These are phyloP conservation scores for Petunia hybrid DNA, from an alignment of 305 asterid species.

Conservation along the genomic window DNA sequence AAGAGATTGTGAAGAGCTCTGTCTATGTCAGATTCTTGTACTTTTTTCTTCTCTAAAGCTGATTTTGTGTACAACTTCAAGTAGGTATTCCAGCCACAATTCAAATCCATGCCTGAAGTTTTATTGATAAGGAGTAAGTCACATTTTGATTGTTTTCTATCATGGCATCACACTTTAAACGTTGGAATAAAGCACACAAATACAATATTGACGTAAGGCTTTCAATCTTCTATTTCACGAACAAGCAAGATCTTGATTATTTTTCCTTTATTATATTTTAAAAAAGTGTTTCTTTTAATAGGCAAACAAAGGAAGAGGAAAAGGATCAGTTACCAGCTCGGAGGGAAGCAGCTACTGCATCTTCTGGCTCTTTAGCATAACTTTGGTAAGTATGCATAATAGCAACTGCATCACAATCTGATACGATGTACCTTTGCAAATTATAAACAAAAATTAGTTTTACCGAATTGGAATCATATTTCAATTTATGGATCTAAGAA, in stretches of 20 bases:
- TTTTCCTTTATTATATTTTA: too few species aligned
- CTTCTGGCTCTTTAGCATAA: conserved; percentile 75
- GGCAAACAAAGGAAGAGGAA: not conserved
- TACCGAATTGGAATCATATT: not conserved
- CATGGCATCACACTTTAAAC: too few species aligned
- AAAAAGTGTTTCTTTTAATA: not conserved
- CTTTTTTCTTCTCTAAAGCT: conserved; percentile 52
- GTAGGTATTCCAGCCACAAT: conserved; percentile 53
- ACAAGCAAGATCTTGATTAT: too few species aligned
- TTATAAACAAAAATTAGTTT: not conserved
- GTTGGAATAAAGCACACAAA: too few species aligned
- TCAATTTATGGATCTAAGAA: not conserved
- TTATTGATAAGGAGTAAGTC: too few species aligned
- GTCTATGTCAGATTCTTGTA: conserved; percentile 33
- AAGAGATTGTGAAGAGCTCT: conserved; percentile 61
- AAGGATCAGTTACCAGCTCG: conserved; percentile 60
- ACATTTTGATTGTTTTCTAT: too few species aligned
- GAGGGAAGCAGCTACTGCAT: conserved; percentile 74
- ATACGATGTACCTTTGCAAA: conserved; percentile 56
- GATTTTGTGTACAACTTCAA: conserved; percentile 51
- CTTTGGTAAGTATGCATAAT: conserved; percentile 61
- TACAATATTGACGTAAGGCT: too few species aligned
- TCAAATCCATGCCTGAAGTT: conserved; percentile 67
- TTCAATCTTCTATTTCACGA: too few species aligned
- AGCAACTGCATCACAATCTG: conserved; percentile 80